Conservation (phyloP, 2,329 filamentous ascomycete species). For the Aspergillus brunneoviolaceus region DNA sequence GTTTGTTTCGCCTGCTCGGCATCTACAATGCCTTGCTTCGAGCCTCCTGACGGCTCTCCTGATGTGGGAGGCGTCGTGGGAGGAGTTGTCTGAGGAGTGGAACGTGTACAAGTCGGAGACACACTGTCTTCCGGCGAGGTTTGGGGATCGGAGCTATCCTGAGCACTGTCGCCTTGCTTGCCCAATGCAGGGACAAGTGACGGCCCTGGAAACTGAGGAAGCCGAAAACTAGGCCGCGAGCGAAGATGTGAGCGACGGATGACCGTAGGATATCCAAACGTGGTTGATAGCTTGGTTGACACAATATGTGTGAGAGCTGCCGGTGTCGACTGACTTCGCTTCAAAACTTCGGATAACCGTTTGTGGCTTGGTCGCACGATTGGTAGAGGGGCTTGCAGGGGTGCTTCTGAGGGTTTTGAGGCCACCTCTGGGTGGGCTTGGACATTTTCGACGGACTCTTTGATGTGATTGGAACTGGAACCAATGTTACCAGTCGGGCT, state of each 20-base stretch:
- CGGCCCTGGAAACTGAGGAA: conserved; percentile 17
- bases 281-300: conserved; percentile 38
- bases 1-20: conserved; percentile 15
- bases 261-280: conserved; percentile 43
- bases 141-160: conserved; percentile 37
- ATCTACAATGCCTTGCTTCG: conserved; percentile 3
- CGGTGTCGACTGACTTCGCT: conserved; percentile 26
- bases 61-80: conserved; percentile 35
- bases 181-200: conserved; percentile 10
- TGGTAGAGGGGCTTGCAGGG: neutral
- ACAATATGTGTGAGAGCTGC: conserved; percentile 34
- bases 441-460: neutral
- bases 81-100: conserved; percentile 6
- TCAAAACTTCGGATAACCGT: neutral
- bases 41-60: conserved; percentile 26
- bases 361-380: neutral
- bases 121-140: conserved; percentile 28
- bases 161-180: conserved; percentile 29
- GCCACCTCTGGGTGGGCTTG: neutral
- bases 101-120: conserved; percentile 32
- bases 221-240: conserved; percentile 33
- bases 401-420: neutral
- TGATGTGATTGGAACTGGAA: neutral
- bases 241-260: conserved; percentile 39
- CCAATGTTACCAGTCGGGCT: neutral